Conservation (phyloP, 805 yeast genomes). For the Ascoidea asiatica region DNA sequence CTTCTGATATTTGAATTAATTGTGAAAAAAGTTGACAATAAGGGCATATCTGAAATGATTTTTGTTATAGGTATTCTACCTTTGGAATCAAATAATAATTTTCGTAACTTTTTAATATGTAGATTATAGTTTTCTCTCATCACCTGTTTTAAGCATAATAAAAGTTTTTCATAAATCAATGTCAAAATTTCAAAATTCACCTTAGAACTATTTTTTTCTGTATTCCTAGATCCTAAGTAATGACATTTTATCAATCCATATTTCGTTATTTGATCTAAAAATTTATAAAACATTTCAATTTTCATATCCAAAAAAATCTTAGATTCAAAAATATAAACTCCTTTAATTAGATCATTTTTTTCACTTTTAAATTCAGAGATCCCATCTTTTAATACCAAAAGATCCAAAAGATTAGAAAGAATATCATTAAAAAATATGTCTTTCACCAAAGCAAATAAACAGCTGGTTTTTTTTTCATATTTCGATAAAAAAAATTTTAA, state of each 20-base stretch:
- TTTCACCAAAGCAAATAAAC: neutral
- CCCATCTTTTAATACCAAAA: neutral
- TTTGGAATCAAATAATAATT: neutral
- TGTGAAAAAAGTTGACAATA: no score
- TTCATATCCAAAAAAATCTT: neutral
- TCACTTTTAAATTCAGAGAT: neutral
- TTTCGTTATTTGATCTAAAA: neutral
- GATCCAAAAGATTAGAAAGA: slow-evolving; percentile 7
- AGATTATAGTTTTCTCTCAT: no score
- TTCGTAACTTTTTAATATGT: no score
- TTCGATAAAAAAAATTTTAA: no score
- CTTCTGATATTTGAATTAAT: no score
- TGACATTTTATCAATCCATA: no score
- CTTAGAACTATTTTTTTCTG: neutral
- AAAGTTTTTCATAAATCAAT: neutral
- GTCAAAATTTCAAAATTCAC: neutral
- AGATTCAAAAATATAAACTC: neutral
- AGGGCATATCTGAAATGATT: no score
- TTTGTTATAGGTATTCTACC: neutral
- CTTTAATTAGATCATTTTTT: neutral
- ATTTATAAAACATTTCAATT: neutral
- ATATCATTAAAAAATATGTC: neutral
- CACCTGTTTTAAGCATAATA: neutral
- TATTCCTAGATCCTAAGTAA: neutral
- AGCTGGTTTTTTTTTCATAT: neutral